Evolutionary conservation across 2,329 filamentous ascomycete species (phyloP), one percentile per base, ranked within the genome.

Genomic region (Aspergillus caelatus): DNA sequence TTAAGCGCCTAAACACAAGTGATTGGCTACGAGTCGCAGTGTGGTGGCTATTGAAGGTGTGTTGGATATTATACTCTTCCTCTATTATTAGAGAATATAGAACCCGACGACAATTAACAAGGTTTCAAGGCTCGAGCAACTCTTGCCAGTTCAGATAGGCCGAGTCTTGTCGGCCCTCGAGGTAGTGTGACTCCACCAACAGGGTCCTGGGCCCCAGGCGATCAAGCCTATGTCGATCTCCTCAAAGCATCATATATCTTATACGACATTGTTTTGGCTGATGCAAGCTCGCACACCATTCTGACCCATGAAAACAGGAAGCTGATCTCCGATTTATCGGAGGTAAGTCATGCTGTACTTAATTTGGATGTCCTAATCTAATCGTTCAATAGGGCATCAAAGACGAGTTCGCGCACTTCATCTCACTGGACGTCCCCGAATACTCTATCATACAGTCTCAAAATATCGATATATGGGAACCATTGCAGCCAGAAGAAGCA

Each of bases 31-130:
- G 68, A 12, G 62, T 75, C 45, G 72, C 74, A 3, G 72, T 71
- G 19, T 76, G 74, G 74, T 76, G 74, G 74, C 58, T 76, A 36
- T 59, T 76, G 26, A 74, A 76, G 66, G 72, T 71, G 12, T 5
- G 41, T n/a, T 14, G 28, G 19, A 9, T 32, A 57, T n/a, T 30
- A 34, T 50, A 56, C 19, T 34, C 19, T 34, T 26, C 21, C 9
- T 32, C 7, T 16, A 6, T 52, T 19, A 19, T 36, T 30, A 11
- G 16, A 23, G 4, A 54, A 21, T 30, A 11, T 23, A 23, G 4
- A 54, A 21, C 2, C n/a, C 48, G 14, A 28, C 55, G 26, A 43
- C 30, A 3, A n/a, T 30, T 64, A 57, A 66, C 28, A 50, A 23
- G 7, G 8, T 21, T 52, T n/a, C 26, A 61, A 71, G 69, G 69